A percentile compares a stretch with the other conserved stretches of the same genome.
These are phyloP conservation scores for Hebeloma cylindrosporum DNA, from an alignment of 768 basidiomycete species.

Conservation along the genomic window DNA sequence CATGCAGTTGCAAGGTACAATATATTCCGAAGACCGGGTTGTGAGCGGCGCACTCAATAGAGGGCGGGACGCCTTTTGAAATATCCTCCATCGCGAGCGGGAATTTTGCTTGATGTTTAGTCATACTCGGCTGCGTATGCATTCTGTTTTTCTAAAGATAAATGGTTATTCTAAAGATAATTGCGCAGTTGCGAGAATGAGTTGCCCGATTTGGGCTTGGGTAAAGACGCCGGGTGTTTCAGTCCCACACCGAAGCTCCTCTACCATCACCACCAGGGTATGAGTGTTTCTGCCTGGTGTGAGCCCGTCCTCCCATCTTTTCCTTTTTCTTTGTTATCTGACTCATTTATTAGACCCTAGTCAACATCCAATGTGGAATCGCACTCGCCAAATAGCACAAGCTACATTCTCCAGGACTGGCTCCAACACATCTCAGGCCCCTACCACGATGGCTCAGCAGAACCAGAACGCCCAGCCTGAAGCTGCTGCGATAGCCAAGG, in stretches of 20 bases:
- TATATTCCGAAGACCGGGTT: no score
- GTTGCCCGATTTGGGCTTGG: no score
- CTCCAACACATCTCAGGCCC: conserved; percentile 45
- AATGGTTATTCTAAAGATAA: no score
- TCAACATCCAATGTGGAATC: conserved; percentile 59
- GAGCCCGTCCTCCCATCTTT: conserved; percentile 15
- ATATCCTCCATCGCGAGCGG: no score
- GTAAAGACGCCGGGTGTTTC: no score
- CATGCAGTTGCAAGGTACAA: no score
- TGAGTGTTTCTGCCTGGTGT: conserved; percentile 43
- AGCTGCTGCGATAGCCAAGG: conserved; percentile 16
- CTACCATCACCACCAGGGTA: conserved; percentile 14
- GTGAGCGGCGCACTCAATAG: no score
- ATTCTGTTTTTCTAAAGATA: no score
- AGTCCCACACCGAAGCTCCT: conserved; percentile 14
- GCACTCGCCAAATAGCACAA: conserved; percentile 51
- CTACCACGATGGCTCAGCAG: conserved; percentile 48
- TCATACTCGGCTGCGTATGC: no score
- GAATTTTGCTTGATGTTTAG: no score
- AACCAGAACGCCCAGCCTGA: conserved; percentile 23
- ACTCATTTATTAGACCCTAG: conserved; percentile 33
- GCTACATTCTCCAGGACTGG: conserved; percentile 56
- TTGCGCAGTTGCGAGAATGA: no score
- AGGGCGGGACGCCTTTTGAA: no score
- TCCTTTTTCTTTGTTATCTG: neutral